A percentile compares a stretch with the other conserved stretches of the same genome.
Conservation (phyloP, 805 yeast species). For the Candida jianshihensis region DNA sequence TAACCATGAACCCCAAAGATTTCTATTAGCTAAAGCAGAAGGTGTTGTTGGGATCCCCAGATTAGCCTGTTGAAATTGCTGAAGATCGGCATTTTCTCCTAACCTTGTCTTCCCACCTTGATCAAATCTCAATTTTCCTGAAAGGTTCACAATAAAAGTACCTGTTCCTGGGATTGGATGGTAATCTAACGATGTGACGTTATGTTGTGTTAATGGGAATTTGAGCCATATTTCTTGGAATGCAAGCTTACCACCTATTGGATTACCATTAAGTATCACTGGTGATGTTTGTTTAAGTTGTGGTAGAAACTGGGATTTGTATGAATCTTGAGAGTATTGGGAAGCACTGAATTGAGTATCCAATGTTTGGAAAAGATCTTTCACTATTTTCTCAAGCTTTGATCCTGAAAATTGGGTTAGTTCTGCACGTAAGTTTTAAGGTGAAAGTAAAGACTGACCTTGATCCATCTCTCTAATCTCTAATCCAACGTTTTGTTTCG, state of each 20-base stretch:
- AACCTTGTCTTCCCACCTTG: slow-evolving; percentile 63
- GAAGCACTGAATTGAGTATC: slow-evolving; percentile 17
- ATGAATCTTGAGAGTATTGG: slow-evolving; percentile 13
- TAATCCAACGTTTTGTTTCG: background rate
- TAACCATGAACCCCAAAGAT: slow-evolving; percentile 63
- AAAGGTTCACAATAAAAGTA: slow-evolving; percentile 40
- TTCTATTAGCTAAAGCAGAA: slow-evolving; percentile 27
- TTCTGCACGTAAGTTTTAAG: no score
- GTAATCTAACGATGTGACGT: slow-evolving; percentile 54
- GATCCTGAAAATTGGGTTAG: no score
- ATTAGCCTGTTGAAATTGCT: slow-evolving; percentile 5
- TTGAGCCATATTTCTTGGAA: slow-evolving; percentile 55
- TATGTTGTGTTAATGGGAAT: slow-evolving; percentile 55
- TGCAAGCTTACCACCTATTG: slow-evolving; percentile 41
- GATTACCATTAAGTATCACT: slow-evolving; percentile 52
- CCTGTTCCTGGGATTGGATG: slow-evolving; percentile 65
- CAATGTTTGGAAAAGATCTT: slow-evolving; percentile 19
- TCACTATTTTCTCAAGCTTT: slow-evolving; percentile 15
- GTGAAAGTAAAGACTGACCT: no score
- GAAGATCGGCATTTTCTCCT: slow-evolving; percentile 56
- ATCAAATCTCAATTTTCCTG: slow-evolving; percentile 63
- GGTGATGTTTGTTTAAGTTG: slow-evolving; percentile 46
- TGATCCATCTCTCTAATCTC: background rate
- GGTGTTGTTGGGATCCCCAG: slow-evolving; percentile 6
- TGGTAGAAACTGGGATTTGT: slow-evolving; percentile 26